phyloP scores from a whole-genome alignment of 345 rosid species.

The Hibiscus mutabilis region DNA sequence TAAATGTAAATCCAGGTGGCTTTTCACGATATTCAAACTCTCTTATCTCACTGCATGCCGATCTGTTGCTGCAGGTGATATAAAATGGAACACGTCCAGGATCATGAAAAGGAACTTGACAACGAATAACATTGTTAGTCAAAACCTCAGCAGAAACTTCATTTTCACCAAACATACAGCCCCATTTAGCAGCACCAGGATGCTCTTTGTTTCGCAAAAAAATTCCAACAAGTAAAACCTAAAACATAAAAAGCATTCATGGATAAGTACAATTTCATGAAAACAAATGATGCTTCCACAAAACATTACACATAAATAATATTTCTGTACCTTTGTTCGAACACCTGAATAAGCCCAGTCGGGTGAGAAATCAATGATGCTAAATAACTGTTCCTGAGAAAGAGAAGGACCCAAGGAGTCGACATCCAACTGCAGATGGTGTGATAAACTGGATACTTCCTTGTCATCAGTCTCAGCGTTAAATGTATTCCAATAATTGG shows the following conservation, averaged over 20 bases:
- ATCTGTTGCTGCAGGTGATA: constrained; percentile 54
- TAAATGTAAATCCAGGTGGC: constrained; percentile 18
- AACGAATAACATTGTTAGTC: constrained; percentile 37
- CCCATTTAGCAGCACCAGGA: constrained; percentile 36
- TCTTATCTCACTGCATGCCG: constrained; percentile 71
- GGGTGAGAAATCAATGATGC: constrained; percentile 60
- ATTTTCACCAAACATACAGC: constrained; percentile 71
- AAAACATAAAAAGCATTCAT: constrained; percentile 6
- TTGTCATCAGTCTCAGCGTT: constrained; percentile 55
- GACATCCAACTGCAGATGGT: constrained; percentile 46
- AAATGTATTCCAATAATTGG: constrained; percentile 64
- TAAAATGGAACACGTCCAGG: constrained; percentile 58
- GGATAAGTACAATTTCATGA: constrained; percentile 5
- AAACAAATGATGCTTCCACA: constrained; percentile 7
- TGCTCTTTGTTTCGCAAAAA: constrained; percentile 45
- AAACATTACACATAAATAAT: background rate
- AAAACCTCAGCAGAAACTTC: constrained; percentile 64
- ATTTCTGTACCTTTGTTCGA: constrained; percentile 40
- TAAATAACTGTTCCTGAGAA: constrained; percentile 75
- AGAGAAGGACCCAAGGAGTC: constrained; percentile 74
- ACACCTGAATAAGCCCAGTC: constrained; percentile 50
- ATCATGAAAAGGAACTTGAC: constrained; percentile 51
- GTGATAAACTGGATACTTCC: constrained; percentile 64
- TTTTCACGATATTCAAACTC: constrained; percentile 58
- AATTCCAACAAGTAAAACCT: constrained; percentile 51